Conservation (phyloP, 1,139 yeast species). For the Yamadazyma atlantica region DNA sequence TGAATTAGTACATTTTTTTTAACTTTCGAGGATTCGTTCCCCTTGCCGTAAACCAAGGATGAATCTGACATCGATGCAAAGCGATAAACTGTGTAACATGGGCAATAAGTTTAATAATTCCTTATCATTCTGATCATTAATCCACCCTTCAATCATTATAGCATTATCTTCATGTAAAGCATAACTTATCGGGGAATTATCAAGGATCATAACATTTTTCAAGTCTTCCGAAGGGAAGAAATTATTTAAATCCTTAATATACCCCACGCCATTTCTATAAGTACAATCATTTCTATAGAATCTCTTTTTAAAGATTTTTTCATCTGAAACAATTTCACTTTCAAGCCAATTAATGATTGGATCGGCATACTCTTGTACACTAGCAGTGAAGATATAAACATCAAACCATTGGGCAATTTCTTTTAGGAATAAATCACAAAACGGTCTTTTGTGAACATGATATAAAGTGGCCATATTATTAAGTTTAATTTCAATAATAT, state of each 20-base stretch:
- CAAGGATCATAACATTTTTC: constrained; percentile 75
- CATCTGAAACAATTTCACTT: constrained; percentile 24
- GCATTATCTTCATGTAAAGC: constrained; percentile 85
- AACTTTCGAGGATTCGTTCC: constrained; percentile 60
- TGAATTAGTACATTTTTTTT: background rate
- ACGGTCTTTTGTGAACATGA: constrained; percentile 90
- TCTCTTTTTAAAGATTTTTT: constrained; percentile 52
- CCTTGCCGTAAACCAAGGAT: constrained; percentile 77
- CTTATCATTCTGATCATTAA: constrained; percentile 86
- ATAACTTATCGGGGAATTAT: constrained; percentile 90
- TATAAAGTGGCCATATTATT: constrained; percentile 72
- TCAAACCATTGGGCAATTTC: constrained; percentile 87
- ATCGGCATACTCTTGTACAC: constrained; percentile 93
- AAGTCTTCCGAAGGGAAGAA: constrained; percentile 54
- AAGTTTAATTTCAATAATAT: constrained; percentile 83
- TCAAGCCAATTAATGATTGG: constrained; percentile 91
- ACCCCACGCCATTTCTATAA: constrained; percentile 75
- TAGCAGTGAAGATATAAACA: constrained; percentile 87
- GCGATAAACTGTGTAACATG: constrained; percentile 72
- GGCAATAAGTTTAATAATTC: constrained; percentile 82
- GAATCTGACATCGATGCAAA: constrained; percentile 83
- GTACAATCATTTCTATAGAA: constrained; percentile 82
- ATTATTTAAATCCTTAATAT: constrained; percentile 76
- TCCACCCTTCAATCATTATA: constrained; percentile 95
- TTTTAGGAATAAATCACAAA: constrained; percentile 77